phyloP scores from a whole-genome alignment of 345 rosid genomes.

The Mercurialis annua region DNA sequence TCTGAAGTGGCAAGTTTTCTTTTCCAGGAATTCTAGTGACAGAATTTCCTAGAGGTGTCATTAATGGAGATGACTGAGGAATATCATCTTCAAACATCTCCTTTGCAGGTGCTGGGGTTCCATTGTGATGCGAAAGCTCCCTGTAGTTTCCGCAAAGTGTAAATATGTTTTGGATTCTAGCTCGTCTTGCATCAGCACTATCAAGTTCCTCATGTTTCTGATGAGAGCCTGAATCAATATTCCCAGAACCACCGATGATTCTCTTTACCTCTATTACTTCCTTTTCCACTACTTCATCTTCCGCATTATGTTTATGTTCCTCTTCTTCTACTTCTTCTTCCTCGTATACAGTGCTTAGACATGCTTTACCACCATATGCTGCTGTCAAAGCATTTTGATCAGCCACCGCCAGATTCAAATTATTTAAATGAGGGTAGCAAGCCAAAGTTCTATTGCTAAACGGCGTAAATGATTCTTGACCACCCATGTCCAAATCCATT shows the following conservation, averaged over 20 bases:
- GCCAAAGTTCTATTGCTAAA: conserved; percentile 32
- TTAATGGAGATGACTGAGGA: conserved; percentile 8
- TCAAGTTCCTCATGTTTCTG: conserved; percentile 23
- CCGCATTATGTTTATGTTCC: conserved; percentile 21
- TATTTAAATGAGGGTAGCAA: conserved; percentile 28
- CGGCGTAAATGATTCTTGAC: conserved; percentile 48
- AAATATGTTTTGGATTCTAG: conserved; percentile 81
- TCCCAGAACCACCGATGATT: conserved; percentile 13
- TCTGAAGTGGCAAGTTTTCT: conserved; percentile 14
- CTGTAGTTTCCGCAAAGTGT: conserved; percentile 94
- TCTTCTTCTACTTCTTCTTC: conserved; percentile 68
- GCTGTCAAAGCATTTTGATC: conserved; percentile 38
- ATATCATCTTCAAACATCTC: conserved; percentile 25
- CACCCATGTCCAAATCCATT: conserved; percentile 96
- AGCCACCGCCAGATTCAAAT: conserved; percentile 26
- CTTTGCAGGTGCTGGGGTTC: conserved; percentile 33
- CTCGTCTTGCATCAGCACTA: conserved; percentile 45
- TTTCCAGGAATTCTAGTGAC: conserved; percentile 15
- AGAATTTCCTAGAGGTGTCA: conserved; percentile 7
- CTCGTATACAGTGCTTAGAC: conserved; percentile 88
- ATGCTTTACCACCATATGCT: conserved; percentile 48
- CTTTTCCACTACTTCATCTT: conserved; percentile 78
- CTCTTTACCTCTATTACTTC: conserved; percentile 72
- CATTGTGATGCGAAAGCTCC: conserved; percentile 66
- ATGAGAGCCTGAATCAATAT: conserved; percentile 21